These are phyloP conservation scores for Phytophthora pisi DNA, from an alignment of 352 stramenopile genomes.

Conservation along the genomic window DNA sequence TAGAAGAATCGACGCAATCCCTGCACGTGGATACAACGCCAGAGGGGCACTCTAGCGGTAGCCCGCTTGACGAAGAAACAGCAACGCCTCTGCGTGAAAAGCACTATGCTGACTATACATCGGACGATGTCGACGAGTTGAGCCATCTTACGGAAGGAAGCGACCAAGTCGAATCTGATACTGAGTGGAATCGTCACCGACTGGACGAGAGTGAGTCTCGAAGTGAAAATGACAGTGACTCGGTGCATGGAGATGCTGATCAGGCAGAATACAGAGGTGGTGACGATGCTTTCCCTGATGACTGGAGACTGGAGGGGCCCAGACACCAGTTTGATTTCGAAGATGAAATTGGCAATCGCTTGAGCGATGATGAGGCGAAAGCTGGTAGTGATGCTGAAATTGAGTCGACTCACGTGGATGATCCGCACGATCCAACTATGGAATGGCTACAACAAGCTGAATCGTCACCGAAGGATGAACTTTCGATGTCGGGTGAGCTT, in stretches of 20 bases:
- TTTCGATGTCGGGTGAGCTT: constrained; percentile 4
- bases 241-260: not conserved
- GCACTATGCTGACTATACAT: constrained; percentile 3
- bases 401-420: not conserved
- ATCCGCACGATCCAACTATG: not conserved
- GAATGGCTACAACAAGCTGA: constrained; percentile 7
- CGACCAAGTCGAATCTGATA: constrained; percentile 14
- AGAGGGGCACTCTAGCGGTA: not conserved
- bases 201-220: constrained; percentile 10
- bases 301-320: constrained; percentile 18
- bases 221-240: not conserved
- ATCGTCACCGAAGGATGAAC: constrained; percentile 14
- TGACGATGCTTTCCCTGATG: constrained; percentile 4
- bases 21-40: constrained; percentile 5
- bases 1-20: not conserved
- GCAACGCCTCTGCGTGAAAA: not conserved
- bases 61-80: constrained; percentile 3
- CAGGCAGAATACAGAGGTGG: constrained; percentile 1
- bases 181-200: constrained; percentile 2
- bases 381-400: constrained; percentile 3
- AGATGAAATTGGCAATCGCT: constrained; percentile 21
- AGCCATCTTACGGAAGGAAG: constrained; percentile 15
- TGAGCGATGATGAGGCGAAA: constrained; percentile 11
- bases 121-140: constrained; percentile 20
- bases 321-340: constrained; percentile 15